Base-by-base conservation (phyloP, 2,329 filamentous ascomycete species). In the Aureobasidium vineae region DNA sequence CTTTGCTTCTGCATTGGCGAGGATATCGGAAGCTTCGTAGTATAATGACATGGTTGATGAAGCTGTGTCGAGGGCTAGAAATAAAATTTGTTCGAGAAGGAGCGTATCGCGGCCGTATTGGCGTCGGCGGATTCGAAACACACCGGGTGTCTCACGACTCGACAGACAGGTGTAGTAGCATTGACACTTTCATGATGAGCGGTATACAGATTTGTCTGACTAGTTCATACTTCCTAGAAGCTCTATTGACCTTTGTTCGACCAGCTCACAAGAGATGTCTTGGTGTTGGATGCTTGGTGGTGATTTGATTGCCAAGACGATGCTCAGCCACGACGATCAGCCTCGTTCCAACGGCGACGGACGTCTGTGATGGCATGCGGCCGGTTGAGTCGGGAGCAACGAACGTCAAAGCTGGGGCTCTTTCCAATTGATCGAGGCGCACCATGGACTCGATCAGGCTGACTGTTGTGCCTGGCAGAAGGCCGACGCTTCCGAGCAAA, bases 21-120 rank as follows among this genome's bases (percentile, higher is more conserved):
- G 80, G 41, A 97, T 82, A 16, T 88, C 84, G 4, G 90, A 92
- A 7, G 93, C 90, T 80, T 98, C 95, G 76, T 96, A 90, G 77
- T 99, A 99, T 66, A 99, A 88, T 56, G 93, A 96, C 94, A 98
- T 98, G 33, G 31, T 64, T 64, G 61, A 23, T 43, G 61, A 8
- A 49, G n/a, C 45, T 49, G 33, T 28, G 2, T 13, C 33, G 33
- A 26, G 31, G 59, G 21, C 36, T 33, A 52, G 28, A 45, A 5
- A 41, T 28, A 63, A 52, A 63, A 63, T 63, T 63, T 52, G 59
- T 13, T 31, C 19, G 59, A 40, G 45, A 52, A 40, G n/a, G 45
- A 26, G 59, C 59, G 59, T 63, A 63, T 63, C 7, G 45, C 45
- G 13, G 26, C 8, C 43, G 59, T 50, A 63, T 63, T 52, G 33